Conservation (phyloP, 2,329 filamentous ascomycete genomes). For the Hypoxylon sp. region DNA sequence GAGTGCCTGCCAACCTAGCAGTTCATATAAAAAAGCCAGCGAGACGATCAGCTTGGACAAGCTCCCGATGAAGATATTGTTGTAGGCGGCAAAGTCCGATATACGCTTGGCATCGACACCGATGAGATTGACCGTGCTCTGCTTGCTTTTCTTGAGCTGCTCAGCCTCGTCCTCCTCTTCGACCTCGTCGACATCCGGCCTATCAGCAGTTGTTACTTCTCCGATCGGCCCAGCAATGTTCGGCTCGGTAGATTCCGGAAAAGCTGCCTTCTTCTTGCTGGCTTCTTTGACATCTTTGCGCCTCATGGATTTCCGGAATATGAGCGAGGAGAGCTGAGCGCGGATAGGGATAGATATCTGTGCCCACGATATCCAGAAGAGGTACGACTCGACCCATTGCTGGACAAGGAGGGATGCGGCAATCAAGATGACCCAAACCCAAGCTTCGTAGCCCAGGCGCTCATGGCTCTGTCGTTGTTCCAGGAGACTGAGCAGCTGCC, state of each 20-base stretch:
- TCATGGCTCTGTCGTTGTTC: slow-evolving; percentile 61
- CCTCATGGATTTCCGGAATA: slow-evolving; percentile 80
- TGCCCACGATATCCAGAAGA: slow-evolving; percentile 72
- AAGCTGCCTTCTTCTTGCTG: slow-evolving; percentile 55
- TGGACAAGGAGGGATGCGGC: slow-evolving; percentile 65
- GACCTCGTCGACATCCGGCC: slow-evolving; percentile 46
- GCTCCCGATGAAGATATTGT: slow-evolving; percentile 70
- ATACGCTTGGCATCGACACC: slow-evolving; percentile 78
- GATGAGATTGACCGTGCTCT: slow-evolving; percentile 79
- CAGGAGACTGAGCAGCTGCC: slow-evolving; percentile 69
- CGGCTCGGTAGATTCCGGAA: slow-evolving; percentile 43
- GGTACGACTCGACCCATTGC: slow-evolving; percentile 68
- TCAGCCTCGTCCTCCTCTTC: slow-evolving; percentile 57
- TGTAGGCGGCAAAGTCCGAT: slow-evolving; percentile 71
- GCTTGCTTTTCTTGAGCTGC: slow-evolving; percentile 61
- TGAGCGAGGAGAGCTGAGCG: slow-evolving; percentile 72
- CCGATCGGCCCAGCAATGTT: slow-evolving; percentile 41
- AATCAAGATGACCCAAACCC: slow-evolving; percentile 73
- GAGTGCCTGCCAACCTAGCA: slow-evolving; percentile 77
- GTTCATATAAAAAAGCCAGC: slow-evolving; percentile 68
- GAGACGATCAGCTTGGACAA: slow-evolving; percentile 71
- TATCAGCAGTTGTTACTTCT: slow-evolving; percentile 42
- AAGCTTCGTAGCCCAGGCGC: slow-evolving; percentile 61
- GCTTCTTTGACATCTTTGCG: slow-evolving; percentile 78
- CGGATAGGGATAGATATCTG: slow-evolving; percentile 72